Evolutionary conservation across 2,329 filamentous ascomycete genomes (phyloP).

Genomic region (Metarhizium album): DNA sequence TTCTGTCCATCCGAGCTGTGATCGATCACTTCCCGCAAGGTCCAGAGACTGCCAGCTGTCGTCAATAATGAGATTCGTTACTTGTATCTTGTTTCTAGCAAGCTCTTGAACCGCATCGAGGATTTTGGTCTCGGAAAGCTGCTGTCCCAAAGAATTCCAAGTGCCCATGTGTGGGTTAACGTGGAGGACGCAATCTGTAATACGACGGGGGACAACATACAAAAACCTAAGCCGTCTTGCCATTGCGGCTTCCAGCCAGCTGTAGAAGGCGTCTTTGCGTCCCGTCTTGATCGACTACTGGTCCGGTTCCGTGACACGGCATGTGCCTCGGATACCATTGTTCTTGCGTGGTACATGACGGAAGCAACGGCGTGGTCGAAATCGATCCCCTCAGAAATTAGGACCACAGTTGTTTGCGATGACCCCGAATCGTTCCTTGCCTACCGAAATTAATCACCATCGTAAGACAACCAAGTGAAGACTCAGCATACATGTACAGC

Average conservation of each 20-base stretch:
- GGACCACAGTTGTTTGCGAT: constrained; percentile 45
- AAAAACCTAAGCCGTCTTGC: constrained; percentile 90
- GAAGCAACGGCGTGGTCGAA: constrained; percentile 71
- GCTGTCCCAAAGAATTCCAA: constrained; percentile 86
- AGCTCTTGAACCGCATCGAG: constrained; percentile 63
- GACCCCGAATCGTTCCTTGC: constrained; percentile 55
- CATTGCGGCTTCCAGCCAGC: constrained; percentile 70
- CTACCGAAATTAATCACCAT: constrained; percentile 22
- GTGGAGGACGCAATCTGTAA: not conserved
- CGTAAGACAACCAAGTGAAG: not conserved
- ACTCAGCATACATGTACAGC: constrained; percentile 47
- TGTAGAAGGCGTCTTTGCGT: constrained; percentile 39
- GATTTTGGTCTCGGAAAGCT: constrained; percentile 71
- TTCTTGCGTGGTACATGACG: constrained; percentile 79
- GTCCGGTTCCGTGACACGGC: constrained; percentile 30
- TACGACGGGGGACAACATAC: constrained; percentile 34
- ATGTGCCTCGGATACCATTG: constrained; percentile 30
- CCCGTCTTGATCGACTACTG: constrained; percentile 34
- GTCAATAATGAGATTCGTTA: constrained; percentile 86
- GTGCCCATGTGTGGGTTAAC: constrained; percentile 43
- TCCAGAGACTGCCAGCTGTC: constrained; percentile 89
- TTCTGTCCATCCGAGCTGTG: constrained; percentile 57
- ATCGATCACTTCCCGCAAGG: constrained; percentile 36
- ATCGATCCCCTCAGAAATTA: constrained; percentile 60
- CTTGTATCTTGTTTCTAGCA: constrained; percentile 58